phyloP scores from a whole-genome alignment of 805 yeast genomes.

The Starmerella tilneyi region DNA sequence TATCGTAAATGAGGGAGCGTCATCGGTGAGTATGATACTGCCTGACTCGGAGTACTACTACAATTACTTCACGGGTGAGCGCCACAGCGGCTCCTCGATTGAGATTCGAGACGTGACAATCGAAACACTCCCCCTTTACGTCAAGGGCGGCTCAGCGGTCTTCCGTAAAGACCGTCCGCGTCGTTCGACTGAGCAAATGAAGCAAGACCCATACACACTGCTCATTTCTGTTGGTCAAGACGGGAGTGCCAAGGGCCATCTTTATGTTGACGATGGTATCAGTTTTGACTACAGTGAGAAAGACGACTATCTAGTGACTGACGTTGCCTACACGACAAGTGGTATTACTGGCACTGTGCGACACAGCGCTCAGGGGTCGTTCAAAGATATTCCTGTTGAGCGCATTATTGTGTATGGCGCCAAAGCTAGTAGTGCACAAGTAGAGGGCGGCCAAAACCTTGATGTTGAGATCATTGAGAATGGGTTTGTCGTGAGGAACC shows the following conservation, averaged over 20 bases:
- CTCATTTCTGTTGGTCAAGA: slow-evolving; percentile 44
- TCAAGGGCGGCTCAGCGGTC: slow-evolving; percentile 71
- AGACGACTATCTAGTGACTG: slow-evolving; percentile 42
- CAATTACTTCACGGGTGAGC: slow-evolving; percentile 29
- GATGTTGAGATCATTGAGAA: slow-evolving; percentile 18
- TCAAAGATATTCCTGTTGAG: slow-evolving; percentile 21
- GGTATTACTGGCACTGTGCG: slow-evolving; percentile 12
- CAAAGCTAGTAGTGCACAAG: slow-evolving; percentile 27
- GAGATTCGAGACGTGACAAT: slow-evolving; percentile 37
- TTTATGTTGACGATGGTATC: slow-evolving; percentile 82
- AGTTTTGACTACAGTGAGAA: slow-evolving; percentile 42
- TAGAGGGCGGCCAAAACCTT: background rate
- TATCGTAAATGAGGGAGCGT: slow-evolving; percentile 47
- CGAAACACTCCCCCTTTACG: slow-evolving; percentile 55
- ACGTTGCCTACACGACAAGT: slow-evolving; percentile 33
- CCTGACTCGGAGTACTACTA: slow-evolving; percentile 37
- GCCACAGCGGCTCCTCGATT: background rate
- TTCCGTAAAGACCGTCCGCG: slow-evolving; percentile 63
- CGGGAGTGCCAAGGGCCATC: slow-evolving; percentile 45
- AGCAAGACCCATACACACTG: slow-evolving; percentile 68
- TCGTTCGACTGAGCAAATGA: slow-evolving; percentile 68
- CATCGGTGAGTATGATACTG: slow-evolving; percentile 36
- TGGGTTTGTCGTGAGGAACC: slow-evolving; percentile 39
- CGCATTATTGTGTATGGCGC: slow-evolving; percentile 28
- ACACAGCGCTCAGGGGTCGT: slow-evolving; percentile 12